These are phyloP conservation scores for Neurospora sp. DNA, from an alignment of 2,329 filamentous ascomycete genomes.

Conservation along the genomic window DNA sequence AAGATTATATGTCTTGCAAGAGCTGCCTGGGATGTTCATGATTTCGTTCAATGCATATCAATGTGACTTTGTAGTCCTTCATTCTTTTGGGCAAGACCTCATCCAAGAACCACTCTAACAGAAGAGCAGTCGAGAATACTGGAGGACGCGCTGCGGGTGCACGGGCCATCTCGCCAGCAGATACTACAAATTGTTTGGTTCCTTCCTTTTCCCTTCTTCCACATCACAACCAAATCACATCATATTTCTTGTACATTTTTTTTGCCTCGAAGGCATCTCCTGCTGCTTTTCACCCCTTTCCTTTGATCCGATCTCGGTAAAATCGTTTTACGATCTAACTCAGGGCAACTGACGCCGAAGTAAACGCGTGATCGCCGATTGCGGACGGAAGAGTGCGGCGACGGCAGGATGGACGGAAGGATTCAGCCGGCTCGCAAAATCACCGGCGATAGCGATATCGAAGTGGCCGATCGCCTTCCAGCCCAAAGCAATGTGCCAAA, in stretches of 20 bases:
- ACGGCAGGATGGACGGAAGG: neutral
- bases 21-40: neutral
- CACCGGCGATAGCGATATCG: neutral
- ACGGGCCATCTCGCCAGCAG: neutral
- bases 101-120: neutral
- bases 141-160: neutral
- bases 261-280: no score
- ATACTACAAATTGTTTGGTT: neutral
- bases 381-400: neutral
- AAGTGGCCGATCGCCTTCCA: neutral
- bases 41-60: neutral
- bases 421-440: neutral
- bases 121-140: neutral
- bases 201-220: neutral
- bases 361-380: neutral
- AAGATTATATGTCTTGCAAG: neutral
- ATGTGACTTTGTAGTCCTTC: neutral
- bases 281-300: neutral
- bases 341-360: neutral
- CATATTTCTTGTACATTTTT: neutral
- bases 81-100: neutral
- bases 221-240: neutral
- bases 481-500: neutral
- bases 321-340: neutral
- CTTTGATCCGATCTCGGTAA: rapidly evolving